Conservation (phyloP, 73 alveolate species). For the Loxodes magnus region DNA sequence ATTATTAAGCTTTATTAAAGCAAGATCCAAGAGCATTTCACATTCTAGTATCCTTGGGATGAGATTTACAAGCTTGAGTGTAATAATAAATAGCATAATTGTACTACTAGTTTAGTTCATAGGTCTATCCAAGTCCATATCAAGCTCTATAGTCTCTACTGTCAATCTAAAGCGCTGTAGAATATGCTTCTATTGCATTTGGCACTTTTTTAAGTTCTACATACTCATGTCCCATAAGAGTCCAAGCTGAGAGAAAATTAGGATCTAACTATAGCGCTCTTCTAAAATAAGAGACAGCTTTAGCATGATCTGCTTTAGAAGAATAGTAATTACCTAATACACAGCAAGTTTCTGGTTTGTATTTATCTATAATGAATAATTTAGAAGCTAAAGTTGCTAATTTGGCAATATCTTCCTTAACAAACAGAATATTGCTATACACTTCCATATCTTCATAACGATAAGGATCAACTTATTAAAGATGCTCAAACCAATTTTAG, state of each 20-base stretch:
- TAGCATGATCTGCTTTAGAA: slow-evolving; percentile 87
- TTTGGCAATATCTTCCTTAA: slow-evolving; percentile 91
- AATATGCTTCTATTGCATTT: slow-evolving; percentile 89
- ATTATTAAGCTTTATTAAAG: slow-evolving; percentile 83
- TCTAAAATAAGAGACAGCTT: slow-evolving; percentile 87
- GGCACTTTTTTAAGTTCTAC: slow-evolving; percentile 90
- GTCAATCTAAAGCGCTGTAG: slow-evolving; percentile 95
- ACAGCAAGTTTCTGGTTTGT: slow-evolving; percentile 97
- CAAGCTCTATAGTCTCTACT: slow-evolving; percentile 93
- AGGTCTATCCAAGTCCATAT: slow-evolving; percentile 92
- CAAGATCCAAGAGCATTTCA: slow-evolving; percentile 95
- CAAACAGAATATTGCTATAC: slow-evolving; percentile 85
- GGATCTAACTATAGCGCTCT: slow-evolving; percentile 86
- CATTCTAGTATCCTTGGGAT: slow-evolving; percentile 94
- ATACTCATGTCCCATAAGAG: slow-evolving; percentile 96
- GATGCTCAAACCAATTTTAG: slow-evolving; percentile 79
- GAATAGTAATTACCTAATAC: slow-evolving; percentile 91
- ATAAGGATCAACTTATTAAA: slow-evolving; percentile 74
- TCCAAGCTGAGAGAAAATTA: slow-evolving; percentile 88
- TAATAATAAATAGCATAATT: slow-evolving; percentile 89
- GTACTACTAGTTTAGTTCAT: slow-evolving; percentile 85
- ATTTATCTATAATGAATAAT: slow-evolving; percentile 84
- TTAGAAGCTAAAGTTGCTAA: slow-evolving; percentile 84
- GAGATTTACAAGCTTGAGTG: slow-evolving; percentile 82
- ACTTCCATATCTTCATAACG: slow-evolving; percentile 91